phyloP scores from a whole-genome alignment of 106 monocot genomes.

The Allium cepa region DNA sequence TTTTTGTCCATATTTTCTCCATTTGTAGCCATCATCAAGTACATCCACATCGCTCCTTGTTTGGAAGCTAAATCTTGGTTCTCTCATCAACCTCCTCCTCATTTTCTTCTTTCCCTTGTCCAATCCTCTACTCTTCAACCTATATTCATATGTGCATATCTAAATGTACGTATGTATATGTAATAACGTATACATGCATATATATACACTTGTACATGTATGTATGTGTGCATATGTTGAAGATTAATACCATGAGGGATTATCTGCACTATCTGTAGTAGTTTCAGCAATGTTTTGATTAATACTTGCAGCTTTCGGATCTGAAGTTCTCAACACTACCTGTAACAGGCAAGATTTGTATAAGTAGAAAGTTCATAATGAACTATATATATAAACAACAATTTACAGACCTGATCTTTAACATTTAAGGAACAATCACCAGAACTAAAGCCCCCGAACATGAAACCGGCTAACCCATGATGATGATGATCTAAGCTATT shows the following conservation, averaged over 20 bases:
- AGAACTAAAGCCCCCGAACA: no score
- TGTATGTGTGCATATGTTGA: background rate
- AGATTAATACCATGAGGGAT: constrained; percentile 19
- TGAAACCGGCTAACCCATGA: no score
- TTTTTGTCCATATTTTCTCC: constrained; percentile 85
- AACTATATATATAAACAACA: background rate
- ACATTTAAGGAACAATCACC: no score
- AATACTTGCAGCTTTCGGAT: constrained; percentile 18
- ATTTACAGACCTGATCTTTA: background rate
- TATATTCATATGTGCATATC: background rate
- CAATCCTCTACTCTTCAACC: constrained; percentile 35
- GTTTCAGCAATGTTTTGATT: constrained; percentile 11
- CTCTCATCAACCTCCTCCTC: constrained; percentile 60
- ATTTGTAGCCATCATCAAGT: constrained; percentile 75
- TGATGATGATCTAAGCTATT: no score
- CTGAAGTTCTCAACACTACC: constrained; percentile 27
- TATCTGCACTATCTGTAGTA: constrained; percentile 15
- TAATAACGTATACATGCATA: background rate
- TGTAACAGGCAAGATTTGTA: background rate
- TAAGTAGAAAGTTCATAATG: background rate
- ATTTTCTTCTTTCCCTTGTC: constrained; percentile 61
- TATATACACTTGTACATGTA: no score
- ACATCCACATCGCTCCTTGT: constrained; percentile 81
- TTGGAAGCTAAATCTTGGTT: constrained; percentile 81
- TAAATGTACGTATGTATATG: background rate